Base-by-base conservation (phyloP, 495 filamentous ascomycete genomes). In the Daldinia grandis region DNA sequence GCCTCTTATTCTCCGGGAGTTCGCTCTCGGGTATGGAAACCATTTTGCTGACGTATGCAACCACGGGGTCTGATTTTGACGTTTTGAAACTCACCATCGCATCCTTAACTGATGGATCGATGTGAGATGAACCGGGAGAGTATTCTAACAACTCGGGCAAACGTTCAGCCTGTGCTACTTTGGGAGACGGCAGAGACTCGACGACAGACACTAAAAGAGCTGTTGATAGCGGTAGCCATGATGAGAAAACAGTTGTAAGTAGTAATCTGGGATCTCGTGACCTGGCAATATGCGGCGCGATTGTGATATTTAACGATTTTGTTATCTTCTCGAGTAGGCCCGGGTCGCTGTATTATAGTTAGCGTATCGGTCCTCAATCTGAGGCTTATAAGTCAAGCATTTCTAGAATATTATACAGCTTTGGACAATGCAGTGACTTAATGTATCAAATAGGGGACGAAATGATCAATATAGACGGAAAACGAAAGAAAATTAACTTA, bases 1-100 rank as follows among this genome's bases (percentile, higher is more conserved):
- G 87, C 28, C 91, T 87, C 75, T 89, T 95, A 66, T 94, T 93
- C 57, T 93, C 84, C 1, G 89, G 88, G 17, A 99, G 84, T 67
- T 98, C 94, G 74, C 92, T 97, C 73, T 94, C 92, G 1, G 93
- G 94, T 17, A 98, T 87, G 1, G 95, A 93, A 21, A 97, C 92
- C 94, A 99, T 97, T 79, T 99, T 99, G 79, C 94, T 98, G 44
- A 99, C 93, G 71, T 96, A 99, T 9, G 94, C 95, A 6, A 98
- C 92, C 3, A 96, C 89, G 2, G 95, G 95, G 53, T 91, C 90
- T 0, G 87, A 85, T 8, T 85, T 79, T 1, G 79, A 80, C 4
- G 87, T 88, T 69, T 91, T 91, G 76, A 95, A 98, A 1, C 89
- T 85, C 4, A 92, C 74, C 89, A 98, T 93, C 8, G 95, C 94